Evolutionary conservation across 106 monocot species (phyloP), one percentile per base, ranked within the genome.

Genomic region (Acanthochlamys bracteata): DNA sequence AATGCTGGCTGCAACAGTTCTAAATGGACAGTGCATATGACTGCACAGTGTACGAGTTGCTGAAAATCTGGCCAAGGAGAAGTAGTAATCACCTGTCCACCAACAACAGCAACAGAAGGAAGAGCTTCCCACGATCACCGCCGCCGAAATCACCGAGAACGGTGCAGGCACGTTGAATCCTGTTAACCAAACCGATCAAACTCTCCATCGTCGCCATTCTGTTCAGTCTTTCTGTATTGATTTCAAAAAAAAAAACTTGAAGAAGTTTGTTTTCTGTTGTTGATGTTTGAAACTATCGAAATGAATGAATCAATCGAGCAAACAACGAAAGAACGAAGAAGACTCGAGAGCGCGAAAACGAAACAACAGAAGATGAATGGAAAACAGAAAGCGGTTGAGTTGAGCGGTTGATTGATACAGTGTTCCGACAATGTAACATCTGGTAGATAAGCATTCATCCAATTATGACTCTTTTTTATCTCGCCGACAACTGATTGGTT

Each of bases 111-210:
- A 60, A 86, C 79, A 24, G 86, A 82, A 23, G 86, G 86, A 42
- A 86, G 82, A 4, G 82, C 81, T 69, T 86, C 86, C 82, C 86
- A 82, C 71, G 61, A 20, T 74, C 75, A 59, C 76, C 78, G 33
- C 86, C 86, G 25, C 93, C 93, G 51, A 83, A 64, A 73, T 94
- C 93, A 20, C 93, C 89, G 42, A 94, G 84, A 15, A 84, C 93
- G n/a, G 93, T 94, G 81, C 89, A 94, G 25, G 93, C 89, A 57
- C 86, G 62, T 79, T 89, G 93, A 61, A 94, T 94, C 59, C 89
- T 64, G 65, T 94, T 94, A 12, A 94, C 93, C 53, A 94, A 81
- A 4, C 88, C 83, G 79, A 88, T 88, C 75, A 88, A 64, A 72
- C 88, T 88, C 75, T 83, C 88, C 88, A 88, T 83, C 2, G 88